Evolutionary conservation across 495 filamentous ascomycete genomes (phyloP), one percentile per base, ranked within the genome.

Genomic region (Podospora appendiculata): DNA sequence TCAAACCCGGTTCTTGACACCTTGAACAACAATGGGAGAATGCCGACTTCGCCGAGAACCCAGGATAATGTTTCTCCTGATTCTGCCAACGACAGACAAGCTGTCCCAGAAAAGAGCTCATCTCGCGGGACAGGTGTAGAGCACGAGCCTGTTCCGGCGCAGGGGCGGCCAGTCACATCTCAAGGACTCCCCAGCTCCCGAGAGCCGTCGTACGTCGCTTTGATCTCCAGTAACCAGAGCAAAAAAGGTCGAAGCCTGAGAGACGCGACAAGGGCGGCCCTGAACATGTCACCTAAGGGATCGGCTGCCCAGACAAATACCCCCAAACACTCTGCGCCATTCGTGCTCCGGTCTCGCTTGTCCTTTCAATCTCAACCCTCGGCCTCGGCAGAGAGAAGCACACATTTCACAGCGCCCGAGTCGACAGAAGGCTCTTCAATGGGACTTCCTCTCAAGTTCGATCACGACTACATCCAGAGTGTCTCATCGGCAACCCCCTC

Each of bases 191-290:
- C 36, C 10, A 61, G 55, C n/a, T 51, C 47, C 12, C 54, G 50
- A 32, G 54, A 32, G 10, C 52, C 46, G 12, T 64, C 57, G 8
- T 51, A 47, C 25, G n/a, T 56, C 6, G 50, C 49, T 4, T 62
- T 62, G 13, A 47, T 18, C 9, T 16, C 48, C 1, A 38, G 50
- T 41, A 53, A n/a, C 8, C 57, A 59, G 12, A 50, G 40, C 35
- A 64, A 56, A 36, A 64, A 60, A 18, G 25, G 32, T n/a, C 60
- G 65, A 36, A 60, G 55, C 43, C 32, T 60, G 19, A 64, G 53
- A 33, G 65, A 66, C 8, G 58, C 56, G 4, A 57, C 64, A 6
- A 61, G 52, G 10, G 54, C 64, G 10, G 58, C 60, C 13, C 45
- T 66, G 1, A 46, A 46, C 36, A 61, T 61, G 10, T 55, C 25